phyloP scores from a whole-genome alignment of 164 flowering plant genomes.

The Piper longum region DNA sequence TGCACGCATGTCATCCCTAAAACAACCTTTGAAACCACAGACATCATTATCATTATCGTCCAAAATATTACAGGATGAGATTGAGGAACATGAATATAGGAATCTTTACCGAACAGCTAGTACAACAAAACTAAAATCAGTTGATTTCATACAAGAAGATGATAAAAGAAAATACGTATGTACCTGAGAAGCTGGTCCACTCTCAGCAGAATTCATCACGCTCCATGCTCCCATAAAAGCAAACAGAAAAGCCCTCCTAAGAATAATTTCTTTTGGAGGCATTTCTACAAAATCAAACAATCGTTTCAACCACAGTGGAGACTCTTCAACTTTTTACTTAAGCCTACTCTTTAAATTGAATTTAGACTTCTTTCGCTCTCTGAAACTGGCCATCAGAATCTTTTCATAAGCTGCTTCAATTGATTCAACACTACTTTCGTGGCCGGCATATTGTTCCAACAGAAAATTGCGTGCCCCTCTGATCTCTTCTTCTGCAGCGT shows the following conservation, averaged over 20 bases:
- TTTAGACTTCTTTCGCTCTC: constrained; percentile 63
- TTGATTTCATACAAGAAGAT: neutral
- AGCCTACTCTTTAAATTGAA: constrained; percentile 78
- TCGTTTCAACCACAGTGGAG: constrained; percentile 85
- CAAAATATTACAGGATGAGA: too few species aligned
- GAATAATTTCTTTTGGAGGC: constrained; percentile 56
- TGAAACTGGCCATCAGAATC: constrained; percentile 65
- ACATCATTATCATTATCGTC: too few species aligned
- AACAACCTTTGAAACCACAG: too few species aligned
- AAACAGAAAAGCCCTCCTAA: constrained; percentile 72
- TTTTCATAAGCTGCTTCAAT: constrained; percentile 95
- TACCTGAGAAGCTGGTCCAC: constrained; percentile 98
- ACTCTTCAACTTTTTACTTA: constrained; percentile 84
- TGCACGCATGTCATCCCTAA: too few species aligned
- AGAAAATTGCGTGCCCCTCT: constrained; percentile 92
- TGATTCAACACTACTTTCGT: constrained; percentile 86
- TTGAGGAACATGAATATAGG: too few species aligned
- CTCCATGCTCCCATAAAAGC: constrained; percentile 91
- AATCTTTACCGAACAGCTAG: too few species aligned
- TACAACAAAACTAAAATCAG: too few species aligned
- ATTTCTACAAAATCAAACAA: constrained; percentile 64
- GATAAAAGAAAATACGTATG: constrained; percentile 6
- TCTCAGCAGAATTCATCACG: constrained; percentile 74
- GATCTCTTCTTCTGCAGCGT: constrained; percentile 88
- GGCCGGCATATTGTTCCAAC: constrained; percentile 64